Evolutionary conservation across 345 rosid genomes (phyloP), one percentile per base, ranked within the genome.

Genomic region (Pugionium cornutum): DNA sequence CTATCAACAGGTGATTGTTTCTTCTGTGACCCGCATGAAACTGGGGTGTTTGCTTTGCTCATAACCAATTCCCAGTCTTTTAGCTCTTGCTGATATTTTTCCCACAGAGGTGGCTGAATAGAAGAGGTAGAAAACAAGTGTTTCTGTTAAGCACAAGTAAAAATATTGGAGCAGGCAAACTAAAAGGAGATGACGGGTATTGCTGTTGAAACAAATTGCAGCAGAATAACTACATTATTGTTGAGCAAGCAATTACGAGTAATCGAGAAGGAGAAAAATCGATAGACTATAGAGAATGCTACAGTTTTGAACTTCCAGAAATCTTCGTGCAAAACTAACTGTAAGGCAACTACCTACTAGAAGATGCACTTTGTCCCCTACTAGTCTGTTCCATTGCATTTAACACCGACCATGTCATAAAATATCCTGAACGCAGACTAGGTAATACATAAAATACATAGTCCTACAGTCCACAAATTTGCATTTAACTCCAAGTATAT

Each of bases 61-160:
- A 75, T 68, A 33, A 68, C 75, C 77, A 68, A 80, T 78, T 88
- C 99, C 95, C 96, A 90, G 33, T 85, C 92, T 79, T 75, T 86
- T 73, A 94, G 52, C 68, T 85, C 84, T 68, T 75, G 84, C 66
- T 86, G 95, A 79, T 94, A 90, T 66, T 77, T 86, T 79, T 90
- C 91, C 99, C 99, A 94, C 10, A 79, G 75, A 47, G 99, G 97
- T 1, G 89, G 95, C 99, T 94, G 84, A 59, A 76, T 31, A 29
- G 48, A 28, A 63, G 9, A 67, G 27, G 36, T 53, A 52, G 41
- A 44, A 60, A 53, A 44, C 54, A 53, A 39, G 42, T 51, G 62
- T 53, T 65, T 25, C 37, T 0, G 49, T 45, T 53, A 66, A 44
- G 51, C 62, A 46, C 11, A 46, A 11, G 6, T 34, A 27, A 58